Evolutionary conservation across 305 asterid genomes (phyloP), one percentile per base, ranked within the genome.

Genomic region (Withania somnifera): DNA sequence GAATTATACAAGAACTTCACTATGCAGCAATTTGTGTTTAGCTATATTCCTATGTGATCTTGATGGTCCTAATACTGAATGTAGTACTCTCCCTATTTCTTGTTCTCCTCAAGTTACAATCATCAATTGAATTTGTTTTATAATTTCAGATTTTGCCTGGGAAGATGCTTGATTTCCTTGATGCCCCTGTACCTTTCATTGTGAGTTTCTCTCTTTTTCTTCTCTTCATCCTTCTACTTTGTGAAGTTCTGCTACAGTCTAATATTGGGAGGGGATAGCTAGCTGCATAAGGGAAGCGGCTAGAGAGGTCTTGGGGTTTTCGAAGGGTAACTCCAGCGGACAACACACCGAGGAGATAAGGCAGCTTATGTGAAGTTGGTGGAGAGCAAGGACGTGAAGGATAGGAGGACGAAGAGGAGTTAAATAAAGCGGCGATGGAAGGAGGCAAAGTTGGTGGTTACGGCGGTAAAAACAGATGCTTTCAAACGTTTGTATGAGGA

Each of bases 101-200:
- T 82, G 61, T 56, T 83, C 69, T 83, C 60, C 28, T 80, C 54
- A 36, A 9, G 60, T 47, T 83, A 76, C 75, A 73, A 53, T 82
- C 71, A 68, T 82, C 84, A 79, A 42, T 24, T 53, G 77, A 52
- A 60, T 83, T 67, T 66, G 26, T 34, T 52, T 84, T 53, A 52
- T 51, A 79, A 81, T 79, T 56, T 86, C 92, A 95, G 99, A 89
- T 94, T 89, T 92, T 95, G 82, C 99, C 99, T 19, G 95, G 84
- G 80, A 94, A 88, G 89, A 94, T 95, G 99, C 90, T 93, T 40
- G 99, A 95, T 88, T 95, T 95, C 85, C 89, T 95, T 79, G 99
- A 95, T 85, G 99, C 99, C 79, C 99, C 99, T 17, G 99, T 95
- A 89, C 99, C 98, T 84, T 94, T 91, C 87, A 87, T 95, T 77